Conservation (phyloP, 208 protist species). For the Leishmania mexicana region DNA sequence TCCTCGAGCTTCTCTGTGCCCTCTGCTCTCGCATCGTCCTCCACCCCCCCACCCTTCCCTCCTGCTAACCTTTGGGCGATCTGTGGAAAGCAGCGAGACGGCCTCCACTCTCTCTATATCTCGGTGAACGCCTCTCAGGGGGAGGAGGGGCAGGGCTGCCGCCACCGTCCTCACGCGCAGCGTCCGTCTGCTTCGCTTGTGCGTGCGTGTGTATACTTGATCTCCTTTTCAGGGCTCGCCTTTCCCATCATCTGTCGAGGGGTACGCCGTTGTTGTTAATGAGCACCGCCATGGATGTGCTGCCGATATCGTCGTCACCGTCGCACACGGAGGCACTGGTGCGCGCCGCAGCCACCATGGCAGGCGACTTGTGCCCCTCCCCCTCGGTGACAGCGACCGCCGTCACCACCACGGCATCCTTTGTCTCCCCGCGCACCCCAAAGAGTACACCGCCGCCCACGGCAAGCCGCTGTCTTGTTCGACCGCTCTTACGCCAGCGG, state of each 20-base stretch:
- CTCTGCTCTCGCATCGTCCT: not conserved
- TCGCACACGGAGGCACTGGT: not conserved
- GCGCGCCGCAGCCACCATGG: not conserved
- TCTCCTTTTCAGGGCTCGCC: not conserved
- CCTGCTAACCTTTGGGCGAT: not conserved
- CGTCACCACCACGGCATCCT: not conserved
- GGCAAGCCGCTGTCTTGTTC: constrained; percentile 16
- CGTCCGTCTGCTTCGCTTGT: not conserved
- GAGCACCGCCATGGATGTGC: not conserved
- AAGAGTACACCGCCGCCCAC: constrained; percentile 12
- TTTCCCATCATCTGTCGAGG: not conserved
- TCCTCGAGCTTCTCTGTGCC: not conserved
- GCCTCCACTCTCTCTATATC: not conserved
- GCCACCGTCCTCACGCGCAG: not conserved
- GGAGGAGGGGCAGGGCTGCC: not conserved
- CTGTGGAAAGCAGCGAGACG: not conserved
- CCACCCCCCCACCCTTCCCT: not conserved
- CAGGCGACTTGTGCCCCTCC: not conserved
- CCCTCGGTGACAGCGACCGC: not conserved
- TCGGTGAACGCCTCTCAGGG: not conserved
- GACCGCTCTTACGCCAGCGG: constrained; percentile 14
- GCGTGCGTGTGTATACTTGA: not conserved
- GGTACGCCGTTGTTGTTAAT: not conserved
- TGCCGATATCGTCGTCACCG: constrained; percentile 2
- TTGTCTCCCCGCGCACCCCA: constrained; percentile 11